A percentile compares a stretch with the other conserved stretches of the same genome.
These are phyloP conservation scores for Debaryomyces psychrophilus DNA, from an alignment of 1,139 yeast genomes.

Conservation along the genomic window DNA sequence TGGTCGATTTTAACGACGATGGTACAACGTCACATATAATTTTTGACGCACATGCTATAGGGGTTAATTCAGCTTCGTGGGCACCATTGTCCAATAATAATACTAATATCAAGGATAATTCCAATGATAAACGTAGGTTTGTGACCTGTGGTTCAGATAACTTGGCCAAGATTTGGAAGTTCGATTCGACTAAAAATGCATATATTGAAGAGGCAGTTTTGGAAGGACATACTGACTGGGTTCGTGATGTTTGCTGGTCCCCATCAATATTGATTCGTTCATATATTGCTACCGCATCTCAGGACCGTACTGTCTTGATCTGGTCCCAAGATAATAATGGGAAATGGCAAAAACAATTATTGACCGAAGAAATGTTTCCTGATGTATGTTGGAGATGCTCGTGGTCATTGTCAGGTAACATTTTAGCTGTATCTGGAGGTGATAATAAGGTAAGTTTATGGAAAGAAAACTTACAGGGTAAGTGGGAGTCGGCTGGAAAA, in stretches of 20 bases:
- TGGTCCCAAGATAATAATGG: constrained; percentile 80
- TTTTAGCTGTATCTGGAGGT: constrained; percentile 94
- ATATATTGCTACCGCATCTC: constrained; percentile 97
- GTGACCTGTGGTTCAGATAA: constrained; percentile 97
- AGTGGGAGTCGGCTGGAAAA: constrained; percentile 96
- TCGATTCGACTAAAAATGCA: constrained; percentile 55
- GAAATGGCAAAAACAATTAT: constrained; percentile 77
- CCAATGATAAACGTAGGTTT: constrained; percentile 54
- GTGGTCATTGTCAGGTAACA: constrained; percentile 95
- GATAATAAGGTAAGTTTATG: constrained; percentile 94
- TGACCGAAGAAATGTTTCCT: constrained; percentile 83
- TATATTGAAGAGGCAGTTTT: constrained; percentile 76
- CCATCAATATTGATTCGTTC: constrained; percentile 85
- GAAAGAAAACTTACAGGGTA: constrained; percentile 93
- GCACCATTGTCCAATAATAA: constrained; percentile 65
- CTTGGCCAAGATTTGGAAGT: constrained; percentile 88
- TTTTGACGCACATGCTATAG: constrained; percentile 86
- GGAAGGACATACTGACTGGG: constrained; percentile 97
- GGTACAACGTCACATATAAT: constrained; percentile 72
- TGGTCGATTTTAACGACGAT: constrained; percentile 89
- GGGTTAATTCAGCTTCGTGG: constrained; percentile 95
- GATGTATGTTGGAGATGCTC: constrained; percentile 99
- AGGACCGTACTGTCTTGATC: constrained; percentile 90
- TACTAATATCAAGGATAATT: constrained; percentile 34
- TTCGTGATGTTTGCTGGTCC: constrained; percentile 97